Evolutionary conservation across 805 yeast species (phyloP).

Genomic region (Candida pini): DNA sequence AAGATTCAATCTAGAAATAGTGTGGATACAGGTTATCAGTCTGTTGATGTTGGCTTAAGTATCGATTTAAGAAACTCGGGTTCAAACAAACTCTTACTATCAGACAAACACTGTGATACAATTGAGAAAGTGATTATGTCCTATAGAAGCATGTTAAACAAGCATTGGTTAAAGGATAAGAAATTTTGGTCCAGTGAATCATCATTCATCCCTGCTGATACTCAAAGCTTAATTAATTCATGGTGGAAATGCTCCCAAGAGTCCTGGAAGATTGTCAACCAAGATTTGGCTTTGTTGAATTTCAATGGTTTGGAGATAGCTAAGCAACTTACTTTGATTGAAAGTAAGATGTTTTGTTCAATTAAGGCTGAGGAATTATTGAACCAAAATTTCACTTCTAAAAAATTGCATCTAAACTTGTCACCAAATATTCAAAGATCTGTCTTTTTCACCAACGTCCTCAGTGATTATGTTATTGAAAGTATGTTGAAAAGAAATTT

Average conservation of each 20-base stretch:
- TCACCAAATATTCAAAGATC: slow-evolving; percentile 63
- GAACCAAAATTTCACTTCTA: slow-evolving; percentile 57
- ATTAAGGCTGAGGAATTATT: slow-evolving; percentile 62
- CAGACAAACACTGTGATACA: slow-evolving; percentile 33
- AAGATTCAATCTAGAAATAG: slow-evolving; percentile 15
- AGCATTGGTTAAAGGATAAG: slow-evolving; percentile 35
- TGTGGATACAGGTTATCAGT: slow-evolving; percentile 12
- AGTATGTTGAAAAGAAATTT: slow-evolving; percentile 53
- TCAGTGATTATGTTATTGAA: slow-evolving; percentile 70
- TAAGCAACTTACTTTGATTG: slow-evolving; percentile 69
- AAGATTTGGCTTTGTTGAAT: slow-evolving; percentile 47
- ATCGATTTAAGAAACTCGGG: slow-evolving; percentile 24
- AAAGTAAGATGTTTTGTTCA: slow-evolving; percentile 57
- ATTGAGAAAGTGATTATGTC: slow-evolving; percentile 47
- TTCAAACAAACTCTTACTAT: slow-evolving; percentile 22
- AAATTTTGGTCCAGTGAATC: slow-evolving; percentile 9
- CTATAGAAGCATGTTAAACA: slow-evolving; percentile 47
- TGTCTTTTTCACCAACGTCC: slow-evolving; percentile 61
- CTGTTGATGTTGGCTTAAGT: slow-evolving; percentile 23
- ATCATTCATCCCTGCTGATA: slow-evolving; percentile 24
- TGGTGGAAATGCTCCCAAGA: slow-evolving; percentile 50
- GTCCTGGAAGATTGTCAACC: slow-evolving; percentile 52
- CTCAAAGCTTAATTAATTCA: slow-evolving; percentile 33
- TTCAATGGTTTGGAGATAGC: slow-evolving; percentile 71
- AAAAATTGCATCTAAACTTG: slow-evolving; percentile 49